Evolutionary conservation across 73 alveolate genomes (phyloP).

Genomic region (Tetrahymena thermophila): DNA sequence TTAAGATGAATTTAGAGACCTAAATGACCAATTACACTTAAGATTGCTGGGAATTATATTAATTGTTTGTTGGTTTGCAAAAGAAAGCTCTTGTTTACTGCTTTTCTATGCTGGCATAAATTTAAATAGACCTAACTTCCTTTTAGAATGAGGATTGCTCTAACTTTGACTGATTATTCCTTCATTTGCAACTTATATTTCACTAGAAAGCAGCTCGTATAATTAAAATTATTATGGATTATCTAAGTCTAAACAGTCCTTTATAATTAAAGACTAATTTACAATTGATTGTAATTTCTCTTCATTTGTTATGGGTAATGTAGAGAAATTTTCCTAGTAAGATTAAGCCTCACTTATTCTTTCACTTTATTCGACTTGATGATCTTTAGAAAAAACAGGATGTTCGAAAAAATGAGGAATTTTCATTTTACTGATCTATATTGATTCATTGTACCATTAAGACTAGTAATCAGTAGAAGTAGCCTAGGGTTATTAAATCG

Average conservation of each 20-base stretch:
- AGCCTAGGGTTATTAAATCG: background rate
- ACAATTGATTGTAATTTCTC: background rate
- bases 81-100: background rate
- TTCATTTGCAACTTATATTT: background rate
- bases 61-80: background rate
- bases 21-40: background rate
- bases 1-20: background rate
- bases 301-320: background rate
- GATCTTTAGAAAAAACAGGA: background rate
- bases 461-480: background rate
- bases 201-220: background rate
- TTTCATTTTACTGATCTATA: background rate
- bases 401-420: background rate
- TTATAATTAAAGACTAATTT: background rate
- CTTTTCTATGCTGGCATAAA: background rate
- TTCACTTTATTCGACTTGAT: background rate
- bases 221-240: background rate
- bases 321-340: background rate
- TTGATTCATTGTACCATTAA: background rate
- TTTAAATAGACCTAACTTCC: background rate
- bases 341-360: background rate
- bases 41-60: background rate
- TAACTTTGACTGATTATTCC: background rate
- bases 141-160: background rate
- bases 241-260: background rate